A percentile compares a stretch with the other conserved stretches of the same genome.
These are phyloP conservation scores for Sisymbrium altissimum DNA, from an alignment of 345 rosid species.

Conservation along the genomic window DNA sequence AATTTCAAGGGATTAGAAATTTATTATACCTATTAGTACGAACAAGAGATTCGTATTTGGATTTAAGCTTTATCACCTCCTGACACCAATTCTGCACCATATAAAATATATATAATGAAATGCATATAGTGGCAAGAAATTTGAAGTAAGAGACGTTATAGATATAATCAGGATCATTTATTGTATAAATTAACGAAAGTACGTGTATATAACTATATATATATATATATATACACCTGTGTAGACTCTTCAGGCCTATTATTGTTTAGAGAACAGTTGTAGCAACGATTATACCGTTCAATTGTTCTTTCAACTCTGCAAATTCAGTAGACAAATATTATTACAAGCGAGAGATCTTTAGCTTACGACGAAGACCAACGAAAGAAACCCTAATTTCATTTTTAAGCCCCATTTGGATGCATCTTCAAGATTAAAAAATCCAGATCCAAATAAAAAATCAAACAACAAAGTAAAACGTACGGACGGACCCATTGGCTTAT, in stretches of 20 bases:
- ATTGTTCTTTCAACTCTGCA: conserved; percentile 58
- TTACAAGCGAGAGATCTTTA: background rate
- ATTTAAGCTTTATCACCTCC: conserved; percentile 69
- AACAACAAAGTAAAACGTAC: conserved; percentile 12
- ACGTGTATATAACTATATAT: too few relatives aligned
- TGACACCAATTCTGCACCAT: conserved; percentile 66
- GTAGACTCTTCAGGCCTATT: conserved; percentile 54
- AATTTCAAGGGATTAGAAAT: background rate
- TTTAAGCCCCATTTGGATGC: background rate
- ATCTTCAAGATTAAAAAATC: background rate
- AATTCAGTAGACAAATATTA: background rate
- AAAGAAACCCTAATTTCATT: conserved; percentile 24
- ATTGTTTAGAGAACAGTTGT: conserved; percentile 53
- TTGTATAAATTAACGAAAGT: background rate
- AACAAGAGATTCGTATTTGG: conserved; percentile 74
- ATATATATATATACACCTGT: conserved; percentile 50
- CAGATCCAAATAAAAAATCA: background rate
- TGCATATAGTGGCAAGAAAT: background rate
- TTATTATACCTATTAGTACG: conserved; percentile 70
- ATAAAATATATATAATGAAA: background rate
- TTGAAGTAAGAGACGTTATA: background rate
- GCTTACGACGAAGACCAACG: conserved; percentile 24
- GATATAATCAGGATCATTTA: background rate
- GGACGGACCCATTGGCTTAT: conserved; percentile 5
- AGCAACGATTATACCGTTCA: conserved; percentile 68